Base-by-base conservation (phyloP, 164 flowering plant genomes). In the Paratinospora sagittata region DNA sequence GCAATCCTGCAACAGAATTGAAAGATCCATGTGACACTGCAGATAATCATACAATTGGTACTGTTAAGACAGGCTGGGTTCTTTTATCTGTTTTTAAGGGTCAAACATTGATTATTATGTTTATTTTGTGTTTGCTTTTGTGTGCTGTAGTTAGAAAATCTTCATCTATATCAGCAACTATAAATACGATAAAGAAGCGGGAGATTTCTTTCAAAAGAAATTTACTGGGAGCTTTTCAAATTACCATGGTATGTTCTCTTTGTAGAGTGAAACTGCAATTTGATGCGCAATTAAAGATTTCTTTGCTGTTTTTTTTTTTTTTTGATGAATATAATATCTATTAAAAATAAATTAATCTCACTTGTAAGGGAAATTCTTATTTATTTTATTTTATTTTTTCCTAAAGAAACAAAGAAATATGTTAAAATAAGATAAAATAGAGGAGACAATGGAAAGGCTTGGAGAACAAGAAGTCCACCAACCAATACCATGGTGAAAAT, bases 101-200 rank as follows among this genome's bases (percentile, higher is more conserved):
- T 60, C 65, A 6, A 21, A 55, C 62, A 0, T 26, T 7, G 30
- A 26, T 57, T 27, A 30, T 27, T 66, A 24, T 21, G 65, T 36
- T 74, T 23, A 30, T 47, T 24, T 47, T 66, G 17, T 14, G 65
- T 41, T 74, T 41, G 7, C 16, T 3, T 76, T 68, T 60, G n/a
- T 74, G 58, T 74, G 57, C 30, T 52, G 24, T 75, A 90, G 90
- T 70, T 77, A 69, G 62, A 77, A 85, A 78, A 69, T 62, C 52
- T 41, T 41, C 80, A 39, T 69, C 83, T 57, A 34, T 76, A 21
- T 66, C 84, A 57, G 79, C 80, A 70, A 57, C 85, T 58, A 27
- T 88, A 57, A 78, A 65, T 39, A 64, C 75, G 64, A 76, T 90
- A 79, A 85, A 79, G 82, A 88, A 78, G 72, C 81, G 89, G 70